A percentile compares a stretch with the other conserved stretches of the same genome.
Conservation (phyloP, 2,329 filamentous ascomycete species). For the Aureobasidium sp. region DNA sequence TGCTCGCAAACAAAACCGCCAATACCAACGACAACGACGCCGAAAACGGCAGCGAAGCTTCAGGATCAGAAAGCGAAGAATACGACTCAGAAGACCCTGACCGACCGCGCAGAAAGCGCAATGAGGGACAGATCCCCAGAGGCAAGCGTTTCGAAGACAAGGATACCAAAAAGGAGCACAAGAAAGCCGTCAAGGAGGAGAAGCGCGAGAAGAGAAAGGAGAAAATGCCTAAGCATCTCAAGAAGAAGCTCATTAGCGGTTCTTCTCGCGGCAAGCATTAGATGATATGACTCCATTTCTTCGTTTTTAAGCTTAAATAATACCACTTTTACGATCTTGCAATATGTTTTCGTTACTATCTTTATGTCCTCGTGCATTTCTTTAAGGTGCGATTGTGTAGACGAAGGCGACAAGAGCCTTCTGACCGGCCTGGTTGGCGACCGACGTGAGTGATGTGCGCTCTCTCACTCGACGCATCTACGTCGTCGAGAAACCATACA, state of each 20-base stretch:
- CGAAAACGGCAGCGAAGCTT: conserved; percentile 24
- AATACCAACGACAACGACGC: conserved; percentile 14
- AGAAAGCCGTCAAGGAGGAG: conserved; percentile 85
- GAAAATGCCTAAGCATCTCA: conserved; percentile 94
- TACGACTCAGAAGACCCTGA: conserved; percentile 28
- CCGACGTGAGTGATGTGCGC: too few relatives aligned
- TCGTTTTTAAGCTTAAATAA: neutral
- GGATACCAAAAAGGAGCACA: conserved; percentile 81
- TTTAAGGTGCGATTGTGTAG: too few relatives aligned
- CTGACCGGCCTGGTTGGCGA: too few relatives aligned
- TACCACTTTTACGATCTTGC: neutral
- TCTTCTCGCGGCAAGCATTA: conserved; percentile 55
- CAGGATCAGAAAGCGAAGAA: conserved; percentile 26
- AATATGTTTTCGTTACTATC: too few relatives aligned
- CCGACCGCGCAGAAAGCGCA: conserved; percentile 34
- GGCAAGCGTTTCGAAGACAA: conserved; percentile 88
- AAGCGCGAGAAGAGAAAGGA: conserved; percentile 88
- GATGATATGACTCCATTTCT: neutral
- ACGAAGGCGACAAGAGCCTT: too few relatives aligned
- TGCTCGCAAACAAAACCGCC: conserved; percentile 64
- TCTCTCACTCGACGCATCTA: too few relatives aligned
- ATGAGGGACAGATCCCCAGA: conserved; percentile 54
- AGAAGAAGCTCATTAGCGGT: conserved; percentile 71
- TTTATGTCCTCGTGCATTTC: too few relatives aligned
- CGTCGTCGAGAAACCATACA: too few relatives aligned